Conservation (phyloP, 73 alveolate species). For the Effrenium voratum region DNA sequence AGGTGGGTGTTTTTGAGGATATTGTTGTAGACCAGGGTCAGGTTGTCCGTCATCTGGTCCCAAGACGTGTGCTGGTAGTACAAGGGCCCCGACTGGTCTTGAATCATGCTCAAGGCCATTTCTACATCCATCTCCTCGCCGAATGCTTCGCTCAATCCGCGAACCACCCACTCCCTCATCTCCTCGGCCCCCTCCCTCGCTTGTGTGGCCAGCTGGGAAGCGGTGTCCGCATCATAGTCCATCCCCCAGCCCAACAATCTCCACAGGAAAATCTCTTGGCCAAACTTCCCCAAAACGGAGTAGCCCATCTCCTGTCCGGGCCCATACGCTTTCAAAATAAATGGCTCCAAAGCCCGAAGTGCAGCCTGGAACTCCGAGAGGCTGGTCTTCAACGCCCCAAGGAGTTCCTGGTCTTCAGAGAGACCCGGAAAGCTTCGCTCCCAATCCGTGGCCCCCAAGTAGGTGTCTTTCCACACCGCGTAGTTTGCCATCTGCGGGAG, state of each 20-base stretch:
- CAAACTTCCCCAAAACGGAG: background rate
- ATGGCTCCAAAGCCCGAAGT: background rate
- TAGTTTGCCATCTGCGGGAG: background rate
- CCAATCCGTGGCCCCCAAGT: background rate
- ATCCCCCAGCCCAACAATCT: background rate
- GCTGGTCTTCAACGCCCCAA: background rate
- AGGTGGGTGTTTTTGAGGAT: background rate
- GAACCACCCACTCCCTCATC: background rate
- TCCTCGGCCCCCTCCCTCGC: background rate
- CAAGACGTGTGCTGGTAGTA: background rate
- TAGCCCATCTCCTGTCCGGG: background rate
- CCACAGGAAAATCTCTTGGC: constrained; percentile 21
- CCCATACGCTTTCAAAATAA: background rate
- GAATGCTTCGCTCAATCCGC: background rate
- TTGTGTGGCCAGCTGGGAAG: background rate
- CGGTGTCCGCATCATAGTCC: background rate
- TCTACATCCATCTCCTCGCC: background rate
- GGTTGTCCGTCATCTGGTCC: background rate
- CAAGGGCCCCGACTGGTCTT: background rate
- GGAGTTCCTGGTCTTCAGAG: background rate
- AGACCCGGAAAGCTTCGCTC: background rate
- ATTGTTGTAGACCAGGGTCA: background rate
- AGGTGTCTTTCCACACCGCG: background rate
- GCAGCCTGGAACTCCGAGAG: background rate
- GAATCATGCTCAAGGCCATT: background rate